Evolutionary conservation across 2,329 filamentous ascomycete species (phyloP).

Genomic region (Emergomyces pasteurianus): DNA sequence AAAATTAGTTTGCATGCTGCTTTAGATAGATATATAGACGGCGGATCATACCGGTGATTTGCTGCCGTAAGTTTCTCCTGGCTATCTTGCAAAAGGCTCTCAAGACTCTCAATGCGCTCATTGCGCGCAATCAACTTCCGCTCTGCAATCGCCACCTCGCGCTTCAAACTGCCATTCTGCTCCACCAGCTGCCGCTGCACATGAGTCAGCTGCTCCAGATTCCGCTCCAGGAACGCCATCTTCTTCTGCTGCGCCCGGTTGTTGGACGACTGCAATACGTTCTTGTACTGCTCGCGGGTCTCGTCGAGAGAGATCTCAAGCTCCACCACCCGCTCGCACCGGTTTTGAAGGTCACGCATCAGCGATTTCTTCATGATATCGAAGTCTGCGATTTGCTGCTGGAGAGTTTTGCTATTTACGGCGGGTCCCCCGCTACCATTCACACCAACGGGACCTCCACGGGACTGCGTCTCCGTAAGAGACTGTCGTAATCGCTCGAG

Average conservation of each 20-base stretch:
- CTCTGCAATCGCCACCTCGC: conserved; percentile 97
- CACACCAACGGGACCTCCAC: conserved; percentile 43
- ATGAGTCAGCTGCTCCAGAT: conserved; percentile 92
- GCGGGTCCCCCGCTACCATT: conserved; percentile 46
- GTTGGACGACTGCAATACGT: conserved; percentile 89
- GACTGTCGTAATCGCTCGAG: conserved; percentile 68
- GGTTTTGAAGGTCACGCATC: conserved; percentile 97
- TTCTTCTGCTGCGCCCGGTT: conserved; percentile 99
- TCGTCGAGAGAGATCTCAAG: conserved; percentile 95
- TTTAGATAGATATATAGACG: neutral
- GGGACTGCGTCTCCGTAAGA: conserved; percentile 55
- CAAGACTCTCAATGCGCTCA: conserved; percentile 89
- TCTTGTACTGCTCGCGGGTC: conserved; percentile 98
- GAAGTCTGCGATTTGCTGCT: conserved; percentile 97
- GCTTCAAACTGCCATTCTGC: conserved; percentile 94
- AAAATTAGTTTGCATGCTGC: conserved; percentile 5
- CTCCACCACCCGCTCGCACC: conserved; percentile 95
- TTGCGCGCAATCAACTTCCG: conserved; percentile 93
- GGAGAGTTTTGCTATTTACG: conserved; percentile 76
- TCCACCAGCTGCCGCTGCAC: conserved; percentile 96
- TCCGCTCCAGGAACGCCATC: conserved; percentile 98
- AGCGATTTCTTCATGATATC: conserved; percentile 99
- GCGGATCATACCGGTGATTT: conserved; percentile 74
- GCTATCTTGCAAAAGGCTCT: conserved; percentile 84
- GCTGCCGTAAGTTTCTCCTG: conserved; percentile 97